phyloP scores from a whole-genome alignment of 192 early-diverging fungal genomes.

The Spinellus fusiger region DNA sequence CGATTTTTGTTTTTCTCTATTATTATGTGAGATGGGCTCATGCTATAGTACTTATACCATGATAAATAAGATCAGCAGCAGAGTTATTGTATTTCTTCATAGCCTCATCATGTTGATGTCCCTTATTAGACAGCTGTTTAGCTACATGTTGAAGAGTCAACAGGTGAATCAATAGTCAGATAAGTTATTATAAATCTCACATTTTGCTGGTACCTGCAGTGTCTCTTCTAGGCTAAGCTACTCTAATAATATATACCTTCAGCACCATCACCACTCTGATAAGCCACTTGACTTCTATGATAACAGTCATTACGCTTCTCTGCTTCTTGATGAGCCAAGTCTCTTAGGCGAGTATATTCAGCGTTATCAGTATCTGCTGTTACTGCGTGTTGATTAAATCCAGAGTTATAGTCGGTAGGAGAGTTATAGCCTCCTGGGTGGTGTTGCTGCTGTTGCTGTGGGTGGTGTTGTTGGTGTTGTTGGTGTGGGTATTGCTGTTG shows the following conservation, averaged over 20 bases:
- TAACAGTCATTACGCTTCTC: slow-evolving; percentile 39
- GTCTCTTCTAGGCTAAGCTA: slow-evolving; percentile 40
- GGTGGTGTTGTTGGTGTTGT: slow-evolving; percentile 8
- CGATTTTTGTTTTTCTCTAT: slow-evolving; percentile 40
- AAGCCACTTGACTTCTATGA: slow-evolving; percentile 42
- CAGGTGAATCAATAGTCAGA: not conserved
- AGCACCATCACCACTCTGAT: slow-evolving; percentile 38
- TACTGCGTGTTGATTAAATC: not conserved
- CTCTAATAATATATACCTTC: slow-evolving; percentile 30
- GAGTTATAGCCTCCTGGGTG: not conserved
- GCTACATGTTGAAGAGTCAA: slow-evolving; percentile 14
- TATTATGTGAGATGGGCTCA: not conserved
- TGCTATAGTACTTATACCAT: slow-evolving; percentile 22
- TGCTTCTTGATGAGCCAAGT: slow-evolving; percentile 42
- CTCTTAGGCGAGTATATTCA: slow-evolving; percentile 24
- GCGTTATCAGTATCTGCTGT: slow-evolving; percentile 23
- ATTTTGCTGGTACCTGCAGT: slow-evolving; percentile 34
- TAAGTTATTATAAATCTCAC: not conserved
- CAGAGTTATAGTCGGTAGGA: not conserved
- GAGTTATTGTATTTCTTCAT: slow-evolving; percentile 53
- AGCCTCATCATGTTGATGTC: slow-evolving; percentile 44
- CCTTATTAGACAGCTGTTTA: slow-evolving; percentile 45
- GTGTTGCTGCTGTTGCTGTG: slow-evolving; percentile 9
- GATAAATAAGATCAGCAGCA: slow-evolving; percentile 46
- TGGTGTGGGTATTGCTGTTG: not conserved